Evolutionary conservation across 2,329 filamentous ascomycete species (phyloP).

Genomic region (Alternaria sp.): DNA sequence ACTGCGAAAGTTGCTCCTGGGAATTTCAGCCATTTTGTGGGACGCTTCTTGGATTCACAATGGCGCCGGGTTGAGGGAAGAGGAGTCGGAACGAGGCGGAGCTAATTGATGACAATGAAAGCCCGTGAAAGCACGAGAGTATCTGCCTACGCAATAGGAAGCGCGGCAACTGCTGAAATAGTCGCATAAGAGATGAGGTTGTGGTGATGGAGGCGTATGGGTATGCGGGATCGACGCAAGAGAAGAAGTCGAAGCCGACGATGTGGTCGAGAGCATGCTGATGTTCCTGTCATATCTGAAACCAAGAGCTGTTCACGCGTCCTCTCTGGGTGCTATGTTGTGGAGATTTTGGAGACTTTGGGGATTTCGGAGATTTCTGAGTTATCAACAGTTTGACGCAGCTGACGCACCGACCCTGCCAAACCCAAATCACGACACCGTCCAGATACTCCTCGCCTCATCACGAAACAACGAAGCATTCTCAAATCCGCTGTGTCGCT

Average conservation of each 20-base stretch:
- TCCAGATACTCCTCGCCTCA: background rate
- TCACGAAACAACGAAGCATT: too few species aligned
- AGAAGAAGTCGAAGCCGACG: background rate
- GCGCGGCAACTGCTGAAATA: background rate
- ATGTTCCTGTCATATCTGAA: background rate
- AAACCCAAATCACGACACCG: background rate
- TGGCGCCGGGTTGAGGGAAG: background rate
- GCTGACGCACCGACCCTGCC: background rate
- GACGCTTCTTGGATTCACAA: background rate
- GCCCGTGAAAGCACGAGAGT: background rate
- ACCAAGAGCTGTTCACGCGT: background rate
- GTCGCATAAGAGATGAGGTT: background rate
- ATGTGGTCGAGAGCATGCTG: background rate
- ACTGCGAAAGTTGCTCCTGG: background rate
- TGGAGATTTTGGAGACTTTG: background rate
- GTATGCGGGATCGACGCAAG: background rate
- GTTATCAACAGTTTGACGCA: background rate
- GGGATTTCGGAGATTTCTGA: background rate
- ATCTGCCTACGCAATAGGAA: background rate
- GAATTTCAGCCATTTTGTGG: background rate
- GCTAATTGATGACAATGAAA: background rate
- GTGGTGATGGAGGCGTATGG: background rate
- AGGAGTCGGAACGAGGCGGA: too few species aligned
- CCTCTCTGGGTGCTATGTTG: background rate
- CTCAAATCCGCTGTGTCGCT: background rate